Evolutionary conservation across 768 basidiomycete species (phyloP).

Genomic region (Heimioporus sp.): DNA sequence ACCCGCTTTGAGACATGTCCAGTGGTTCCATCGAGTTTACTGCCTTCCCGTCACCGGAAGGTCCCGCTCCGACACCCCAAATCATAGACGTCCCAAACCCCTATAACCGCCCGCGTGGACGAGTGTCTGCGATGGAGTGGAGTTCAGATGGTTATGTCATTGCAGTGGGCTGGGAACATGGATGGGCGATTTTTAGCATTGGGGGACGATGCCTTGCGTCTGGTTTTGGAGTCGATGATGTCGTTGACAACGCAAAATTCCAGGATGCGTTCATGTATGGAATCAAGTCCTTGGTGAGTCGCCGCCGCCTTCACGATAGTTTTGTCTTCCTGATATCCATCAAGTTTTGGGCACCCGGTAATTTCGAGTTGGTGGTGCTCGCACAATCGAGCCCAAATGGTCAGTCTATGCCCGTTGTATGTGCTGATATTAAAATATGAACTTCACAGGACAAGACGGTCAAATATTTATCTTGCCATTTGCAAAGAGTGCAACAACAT

Average conservation of each 20-base stretch:
- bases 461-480: slow-evolving; percentile 88
- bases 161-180: slow-evolving; percentile 86
- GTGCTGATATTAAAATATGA: background rate
- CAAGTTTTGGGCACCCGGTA: slow-evolving; percentile 93
- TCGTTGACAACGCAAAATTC: slow-evolving; percentile 55
- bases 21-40: slow-evolving; percentile 70
- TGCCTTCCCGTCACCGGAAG: slow-evolving; percentile 64
- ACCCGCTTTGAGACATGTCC: background rate
- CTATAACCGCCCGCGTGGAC: slow-evolving; percentile 56
- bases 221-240: slow-evolving; percentile 67
- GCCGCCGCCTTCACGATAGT: background rate
- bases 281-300: slow-evolving; percentile 63
- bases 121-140: slow-evolving; percentile 77
- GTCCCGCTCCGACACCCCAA: slow-evolving; percentile 58
- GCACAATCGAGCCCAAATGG: slow-evolving; percentile 53
- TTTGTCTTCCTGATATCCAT: background rate
- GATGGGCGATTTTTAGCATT: slow-evolving; percentile 90
- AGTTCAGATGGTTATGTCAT: slow-evolving; percentile 94
- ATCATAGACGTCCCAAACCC: slow-evolving; percentile 60
- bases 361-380: slow-evolving; percentile 82
- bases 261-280: slow-evolving; percentile 88
- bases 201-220: slow-evolving; percentile 85
- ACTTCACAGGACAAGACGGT: slow-evolving; percentile 49
- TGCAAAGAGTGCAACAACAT: slow-evolving; percentile 91
- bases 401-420: slow-evolving; percentile 28